Percentiles rank a stretch among this genome's conserved stretches.
Evolutionary conservation across 352 stramenopile species (phyloP).

Genomic region (Globisporangium cystogenes): DNA sequence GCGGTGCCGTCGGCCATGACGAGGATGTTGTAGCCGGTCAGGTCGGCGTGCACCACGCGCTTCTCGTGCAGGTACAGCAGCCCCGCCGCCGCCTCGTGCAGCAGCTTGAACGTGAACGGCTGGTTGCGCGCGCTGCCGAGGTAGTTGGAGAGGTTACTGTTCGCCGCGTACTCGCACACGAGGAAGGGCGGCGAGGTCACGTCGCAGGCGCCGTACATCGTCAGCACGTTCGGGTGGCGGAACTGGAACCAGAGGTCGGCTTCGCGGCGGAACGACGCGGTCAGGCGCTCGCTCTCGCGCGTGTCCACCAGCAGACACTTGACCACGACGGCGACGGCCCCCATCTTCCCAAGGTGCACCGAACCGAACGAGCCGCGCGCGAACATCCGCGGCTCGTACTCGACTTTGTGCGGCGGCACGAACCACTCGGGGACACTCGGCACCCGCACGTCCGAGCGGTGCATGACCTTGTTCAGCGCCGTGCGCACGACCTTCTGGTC

Average conservation of each 20-base stretch:
- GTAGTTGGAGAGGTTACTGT: conserved; percentile 6
- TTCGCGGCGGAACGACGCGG: background rate
- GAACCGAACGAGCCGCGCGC: conserved; percentile 1
- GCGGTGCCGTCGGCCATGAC: background rate
- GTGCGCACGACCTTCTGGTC: background rate
- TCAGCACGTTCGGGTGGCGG: conserved; percentile 11
- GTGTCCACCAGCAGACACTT: conserved; percentile 6
- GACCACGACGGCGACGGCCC: conserved; percentile 1
- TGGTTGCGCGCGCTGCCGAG: background rate
- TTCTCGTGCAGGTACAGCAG: conserved; percentile 41
- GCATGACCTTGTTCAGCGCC: conserved; percentile 4
- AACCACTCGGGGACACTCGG: background rate
- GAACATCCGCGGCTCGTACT: background rate
- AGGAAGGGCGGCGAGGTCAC: conserved; percentile 5
- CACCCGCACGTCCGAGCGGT: background rate
- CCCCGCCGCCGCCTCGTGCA: conserved; percentile 15
- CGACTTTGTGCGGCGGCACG: conserved; percentile 1
- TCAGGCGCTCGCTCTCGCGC: background rate
- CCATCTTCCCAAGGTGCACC: background rate
- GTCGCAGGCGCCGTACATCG: conserved; percentile 13
- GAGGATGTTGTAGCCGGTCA: conserved; percentile 62
- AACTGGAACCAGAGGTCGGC: conserved; percentile 9
- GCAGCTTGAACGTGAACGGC: background rate
- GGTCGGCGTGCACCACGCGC: conserved; percentile 60
- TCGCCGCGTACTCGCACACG: conserved; percentile 3